phyloP scores from a whole-genome alignment of 164 flowering plant species.

The Piper longum region DNA sequence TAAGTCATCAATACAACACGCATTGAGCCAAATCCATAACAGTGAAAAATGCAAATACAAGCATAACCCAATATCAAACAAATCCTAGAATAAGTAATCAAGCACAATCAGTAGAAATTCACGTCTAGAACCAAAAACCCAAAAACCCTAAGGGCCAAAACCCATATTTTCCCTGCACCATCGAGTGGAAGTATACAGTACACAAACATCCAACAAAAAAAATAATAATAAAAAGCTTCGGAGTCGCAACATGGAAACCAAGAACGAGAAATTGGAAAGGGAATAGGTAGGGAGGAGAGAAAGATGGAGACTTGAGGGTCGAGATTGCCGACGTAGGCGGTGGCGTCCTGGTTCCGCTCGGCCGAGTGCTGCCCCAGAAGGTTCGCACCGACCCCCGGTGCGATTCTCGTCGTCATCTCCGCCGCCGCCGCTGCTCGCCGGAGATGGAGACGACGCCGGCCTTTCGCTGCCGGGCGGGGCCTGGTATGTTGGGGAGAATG shows the following conservation, averaged over 20 bases:
- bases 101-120: too few relatives aligned
- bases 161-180: too few relatives aligned
- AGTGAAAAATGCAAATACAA: neutral
- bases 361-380: slow-evolving; percentile 96
- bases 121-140: too few relatives aligned
- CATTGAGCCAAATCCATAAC: neutral
- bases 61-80: too few relatives aligned
- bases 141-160: too few relatives aligned
- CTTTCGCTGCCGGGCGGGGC: neutral
- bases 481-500: neutral
- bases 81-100: too few relatives aligned
- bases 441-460: neutral
- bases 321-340: slow-evolving; percentile 95
- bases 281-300: neutral
- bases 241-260: neutral
- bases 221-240: neutral
- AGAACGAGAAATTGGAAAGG: neutral
- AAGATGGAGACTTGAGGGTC: slow-evolving; percentile 66
- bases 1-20: neutral
- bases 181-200: too few relatives aligned
- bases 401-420: slow-evolving; percentile 52
- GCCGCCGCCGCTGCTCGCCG: neutral
- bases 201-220: neutral
- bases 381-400: slow-evolving; percentile 99
- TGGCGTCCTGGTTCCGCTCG: slow-evolving; percentile 98